A percentile compares a stretch with the other conserved stretches of the same genome.
Evolutionary conservation across 139 green algal genomes (phyloP).

Genomic region (Ettlia oleoabundans): DNA sequence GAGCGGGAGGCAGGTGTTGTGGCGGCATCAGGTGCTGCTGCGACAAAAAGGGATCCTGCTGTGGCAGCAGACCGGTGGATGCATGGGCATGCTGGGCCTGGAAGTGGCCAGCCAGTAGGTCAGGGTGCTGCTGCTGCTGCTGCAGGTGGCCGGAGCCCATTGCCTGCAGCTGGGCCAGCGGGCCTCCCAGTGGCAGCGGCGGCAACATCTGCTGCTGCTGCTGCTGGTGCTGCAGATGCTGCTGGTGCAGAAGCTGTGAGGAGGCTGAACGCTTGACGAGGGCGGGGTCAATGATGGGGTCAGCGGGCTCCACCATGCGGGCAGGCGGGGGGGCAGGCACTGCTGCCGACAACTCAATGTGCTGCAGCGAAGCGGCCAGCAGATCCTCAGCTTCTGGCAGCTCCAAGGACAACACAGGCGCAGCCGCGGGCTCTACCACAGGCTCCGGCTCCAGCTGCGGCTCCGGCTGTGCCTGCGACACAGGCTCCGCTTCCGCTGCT

Average conservation of each 20-base stretch:
- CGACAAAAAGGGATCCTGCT: constrained; percentile 13
- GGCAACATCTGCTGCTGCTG: background rate
- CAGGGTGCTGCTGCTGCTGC: constrained; percentile 2
- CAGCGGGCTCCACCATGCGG: background rate
- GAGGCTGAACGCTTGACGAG: constrained; percentile 11
- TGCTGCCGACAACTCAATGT: background rate
- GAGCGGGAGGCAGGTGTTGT: background rate
- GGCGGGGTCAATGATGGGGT: constrained; percentile 19
- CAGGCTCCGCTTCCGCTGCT: background rate
- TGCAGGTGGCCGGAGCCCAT: constrained; percentile 1
- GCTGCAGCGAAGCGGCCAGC: constrained; percentile 1
- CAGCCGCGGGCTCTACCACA: background rate
- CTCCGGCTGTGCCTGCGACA: background rate
- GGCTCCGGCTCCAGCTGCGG: constrained; percentile 1
- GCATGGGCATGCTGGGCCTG: too few species aligned
- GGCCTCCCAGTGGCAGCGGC: constrained; percentile 8
- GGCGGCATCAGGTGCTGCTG: background rate
- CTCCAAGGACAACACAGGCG: background rate
- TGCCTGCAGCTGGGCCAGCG: constrained; percentile 21
- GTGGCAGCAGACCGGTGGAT: constrained; percentile 22
- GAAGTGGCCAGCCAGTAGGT: constrained; percentile 25
- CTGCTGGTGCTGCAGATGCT: background rate
- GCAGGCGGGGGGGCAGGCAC: background rate
- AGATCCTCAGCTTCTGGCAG: constrained; percentile 25
- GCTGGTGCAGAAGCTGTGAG: background rate